Conservation (phyloP, 2,329 filamentous ascomycete species). For the Didymosphaeria variabile region DNA sequence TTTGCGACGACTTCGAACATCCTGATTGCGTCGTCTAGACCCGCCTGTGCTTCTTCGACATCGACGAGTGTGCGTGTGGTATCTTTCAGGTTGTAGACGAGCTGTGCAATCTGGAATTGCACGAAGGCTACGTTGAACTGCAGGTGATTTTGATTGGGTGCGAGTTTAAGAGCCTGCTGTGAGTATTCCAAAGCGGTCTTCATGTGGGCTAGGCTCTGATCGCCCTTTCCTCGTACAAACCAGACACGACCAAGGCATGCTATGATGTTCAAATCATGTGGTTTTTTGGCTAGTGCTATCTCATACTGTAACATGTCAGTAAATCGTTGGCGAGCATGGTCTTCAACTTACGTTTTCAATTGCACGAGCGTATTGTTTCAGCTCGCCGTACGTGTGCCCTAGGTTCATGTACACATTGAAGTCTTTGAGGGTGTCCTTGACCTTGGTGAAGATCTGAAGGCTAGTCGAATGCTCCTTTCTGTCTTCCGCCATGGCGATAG, state of each 20-base stretch:
- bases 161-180: constrained; percentile 75
- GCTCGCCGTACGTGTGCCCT: constrained; percentile 89
- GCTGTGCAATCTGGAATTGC: constrained; percentile 89
- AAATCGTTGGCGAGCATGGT: not conserved
- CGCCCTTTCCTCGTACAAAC: constrained; percentile 79
- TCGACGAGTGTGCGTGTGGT: constrained; percentile 80
- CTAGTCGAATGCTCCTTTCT: constrained; percentile 87
- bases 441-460: constrained; percentile 86
- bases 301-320: constrained; percentile 71
- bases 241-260: constrained; percentile 89
- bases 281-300: constrained; percentile 79
- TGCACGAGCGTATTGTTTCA: constrained; percentile 88
- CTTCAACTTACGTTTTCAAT: constrained; percentile 74
- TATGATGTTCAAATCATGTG: constrained; percentile 80
- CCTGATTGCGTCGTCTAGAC: constrained; percentile 86
- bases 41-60: constrained; percentile 79
- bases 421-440: constrained; percentile 89
- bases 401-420: constrained; percentile 90
- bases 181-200: constrained; percentile 72
- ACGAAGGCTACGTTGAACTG: constrained; percentile 99
- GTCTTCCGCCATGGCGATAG: constrained; percentile 92
- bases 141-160: constrained; percentile 86
- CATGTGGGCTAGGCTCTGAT: constrained; percentile 69
- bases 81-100: constrained; percentile 78
- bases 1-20: constrained; percentile 68